phyloP scores from a whole-genome alignment of 495 filamentous ascomycete species.

The Penicillium angulare region DNA sequence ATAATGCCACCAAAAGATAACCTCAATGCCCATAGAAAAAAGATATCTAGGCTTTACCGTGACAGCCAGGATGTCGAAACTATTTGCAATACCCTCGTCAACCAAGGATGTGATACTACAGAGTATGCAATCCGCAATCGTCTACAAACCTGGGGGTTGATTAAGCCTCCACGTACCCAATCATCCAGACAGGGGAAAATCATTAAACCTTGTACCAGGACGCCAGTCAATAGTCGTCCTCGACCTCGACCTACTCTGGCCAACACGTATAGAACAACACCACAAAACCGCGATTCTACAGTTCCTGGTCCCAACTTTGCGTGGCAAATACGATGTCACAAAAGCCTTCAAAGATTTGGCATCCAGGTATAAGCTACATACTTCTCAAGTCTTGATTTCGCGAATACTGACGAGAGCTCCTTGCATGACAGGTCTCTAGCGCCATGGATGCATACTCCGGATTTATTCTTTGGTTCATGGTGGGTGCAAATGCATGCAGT shows the following conservation, averaged over 20 bases:
- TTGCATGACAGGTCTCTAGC: background rate
- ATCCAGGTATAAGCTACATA: background rate
- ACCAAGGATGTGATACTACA: background rate
- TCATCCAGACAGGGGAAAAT: background rate
- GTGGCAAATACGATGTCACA: background rate
- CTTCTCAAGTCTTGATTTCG: background rate
- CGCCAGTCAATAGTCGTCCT: background rate
- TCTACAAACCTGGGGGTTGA: background rate
- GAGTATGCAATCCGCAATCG: background rate
- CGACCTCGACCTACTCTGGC: background rate
- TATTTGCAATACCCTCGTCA: background rate
- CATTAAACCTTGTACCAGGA: background rate
- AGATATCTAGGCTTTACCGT: background rate
- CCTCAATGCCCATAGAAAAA: background rate
- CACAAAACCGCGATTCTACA: background rate
- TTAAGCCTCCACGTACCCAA: background rate
- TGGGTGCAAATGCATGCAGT: background rate
- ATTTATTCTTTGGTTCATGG: background rate
- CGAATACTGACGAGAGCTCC: background rate
- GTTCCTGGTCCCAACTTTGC: background rate
- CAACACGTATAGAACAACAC: background rate
- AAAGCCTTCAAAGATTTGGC: background rate
- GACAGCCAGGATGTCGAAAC: background rate
- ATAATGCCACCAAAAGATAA: background rate
- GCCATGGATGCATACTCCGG: background rate